Evolutionary conservation across 768 basidiomycete genomes (phyloP).

Genomic region (Pisolithus albus): DNA sequence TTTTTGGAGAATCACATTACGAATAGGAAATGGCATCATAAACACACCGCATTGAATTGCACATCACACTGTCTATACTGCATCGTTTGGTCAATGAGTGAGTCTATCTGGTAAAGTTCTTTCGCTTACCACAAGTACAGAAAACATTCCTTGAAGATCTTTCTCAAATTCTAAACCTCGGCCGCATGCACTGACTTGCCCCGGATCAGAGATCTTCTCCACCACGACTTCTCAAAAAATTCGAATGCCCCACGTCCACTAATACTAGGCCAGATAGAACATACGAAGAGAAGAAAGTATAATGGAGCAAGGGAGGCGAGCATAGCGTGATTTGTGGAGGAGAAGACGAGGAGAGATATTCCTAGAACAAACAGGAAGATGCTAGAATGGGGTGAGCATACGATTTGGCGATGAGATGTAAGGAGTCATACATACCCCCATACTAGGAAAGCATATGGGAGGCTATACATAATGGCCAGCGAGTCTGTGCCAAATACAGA

Average conservation of each 20-base stretch:
- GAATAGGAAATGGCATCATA: no score
- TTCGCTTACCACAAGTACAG: no score
- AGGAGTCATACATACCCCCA: conserved; percentile 29
- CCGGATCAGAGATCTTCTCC: neutral
- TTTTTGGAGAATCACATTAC: no score
- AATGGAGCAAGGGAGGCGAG: neutral
- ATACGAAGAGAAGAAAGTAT: neutral
- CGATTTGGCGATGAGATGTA: neutral
- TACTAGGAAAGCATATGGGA: conserved; percentile 30
- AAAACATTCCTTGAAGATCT: no score
- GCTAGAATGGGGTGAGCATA: neutral
- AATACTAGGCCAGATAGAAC: neutral
- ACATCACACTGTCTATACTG: no score
- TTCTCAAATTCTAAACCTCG: no score
- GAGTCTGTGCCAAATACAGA: conserved; percentile 32
- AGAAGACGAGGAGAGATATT: conserved; percentile 3
- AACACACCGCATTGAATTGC: no score
- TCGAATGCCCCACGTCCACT: neutral
- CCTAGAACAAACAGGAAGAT: conserved; percentile 7
- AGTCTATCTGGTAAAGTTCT: no score
- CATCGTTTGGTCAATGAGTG: no score
- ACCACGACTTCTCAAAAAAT: neutral
- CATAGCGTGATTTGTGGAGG: neutral
- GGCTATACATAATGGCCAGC: conserved; percentile 42
- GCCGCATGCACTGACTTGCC: no score